Evolutionary conservation across 78 protist species (phyloP).

Genomic region (Dictyostelium brefeldianum): DNA sequence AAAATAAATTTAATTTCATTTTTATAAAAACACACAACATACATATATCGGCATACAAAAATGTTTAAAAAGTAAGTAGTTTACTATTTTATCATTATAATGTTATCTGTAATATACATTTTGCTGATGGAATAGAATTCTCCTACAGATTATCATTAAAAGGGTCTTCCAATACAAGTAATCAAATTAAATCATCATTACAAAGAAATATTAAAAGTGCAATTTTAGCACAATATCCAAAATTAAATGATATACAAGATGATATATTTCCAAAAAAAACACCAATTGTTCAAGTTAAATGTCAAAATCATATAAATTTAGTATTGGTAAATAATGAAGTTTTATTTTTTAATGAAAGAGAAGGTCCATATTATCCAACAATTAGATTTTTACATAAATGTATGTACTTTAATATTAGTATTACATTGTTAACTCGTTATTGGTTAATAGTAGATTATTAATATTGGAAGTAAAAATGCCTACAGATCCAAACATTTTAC

Average conservation of each 20-base stretch:
- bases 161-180: constrained; percentile 22
- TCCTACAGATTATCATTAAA: constrained; percentile 45
- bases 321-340: constrained; percentile 73
- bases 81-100: not conserved
- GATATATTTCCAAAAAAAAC: constrained; percentile 85
- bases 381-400: constrained; percentile 81
- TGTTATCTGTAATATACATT: not conserved
- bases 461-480: too few relatives aligned
- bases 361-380: constrained; percentile 84
- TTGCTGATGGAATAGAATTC: not conserved
- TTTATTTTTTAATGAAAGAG: constrained; percentile 80
- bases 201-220: constrained; percentile 72
- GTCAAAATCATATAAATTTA: constrained; percentile 60
- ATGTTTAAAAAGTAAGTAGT: constrained; percentile 10
- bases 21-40: not conserved
- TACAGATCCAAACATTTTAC: constrained; percentile 79
- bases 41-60: not conserved
- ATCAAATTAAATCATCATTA: constrained; percentile 74
- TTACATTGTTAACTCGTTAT: too few relatives aligned
- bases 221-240: constrained; percentile 73
- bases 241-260: constrained; percentile 59
- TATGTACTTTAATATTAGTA: constrained; percentile 18
- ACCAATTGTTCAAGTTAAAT: constrained; percentile 80
- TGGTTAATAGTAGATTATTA: too few relatives aligned
- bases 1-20: not conserved